A percentile compares a stretch with the other conserved stretches of the same genome.
These are phyloP conservation scores for Physaria fendleri DNA, from an alignment of 345 rosid species.

Conservation along the genomic window DNA sequence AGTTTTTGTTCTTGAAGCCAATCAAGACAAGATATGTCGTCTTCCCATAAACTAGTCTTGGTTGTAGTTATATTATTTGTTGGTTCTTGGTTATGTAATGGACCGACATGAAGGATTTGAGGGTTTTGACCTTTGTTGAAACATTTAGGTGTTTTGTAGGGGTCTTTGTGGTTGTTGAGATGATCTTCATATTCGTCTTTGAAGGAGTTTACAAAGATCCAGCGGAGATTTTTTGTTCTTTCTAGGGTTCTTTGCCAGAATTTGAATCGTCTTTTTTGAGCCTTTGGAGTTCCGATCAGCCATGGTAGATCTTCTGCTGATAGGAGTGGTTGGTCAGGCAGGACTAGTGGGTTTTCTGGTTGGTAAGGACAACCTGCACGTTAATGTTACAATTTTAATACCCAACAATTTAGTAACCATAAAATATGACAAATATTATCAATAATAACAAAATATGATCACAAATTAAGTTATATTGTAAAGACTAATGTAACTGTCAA, in stretches of 20 bases:
- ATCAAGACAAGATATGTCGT: slow-evolving; percentile 54
- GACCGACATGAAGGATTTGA: slow-evolving; percentile 40
- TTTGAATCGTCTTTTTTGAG: slow-evolving; percentile 54
- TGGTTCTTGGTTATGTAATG: slow-evolving; percentile 28
- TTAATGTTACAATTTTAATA: background rate
- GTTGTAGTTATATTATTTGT: background rate
- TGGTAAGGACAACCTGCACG: slow-evolving; percentile 44
- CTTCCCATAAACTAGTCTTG: slow-evolving; percentile 54
- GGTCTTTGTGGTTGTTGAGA: background rate
- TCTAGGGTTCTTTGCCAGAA: slow-evolving; percentile 64
- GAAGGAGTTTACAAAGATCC: slow-evolving; percentile 66
- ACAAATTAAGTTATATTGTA: background rate
- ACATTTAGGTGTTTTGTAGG: background rate
- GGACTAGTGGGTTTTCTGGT: slow-evolving; percentile 15
- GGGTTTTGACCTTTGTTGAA: slow-evolving; percentile 14
- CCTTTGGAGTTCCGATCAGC: slow-evolving; percentile 58
- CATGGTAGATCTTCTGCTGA: slow-evolving; percentile 66
- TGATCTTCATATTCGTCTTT: slow-evolving; percentile 31
- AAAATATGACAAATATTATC: background rate
- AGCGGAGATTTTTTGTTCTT: slow-evolving; percentile 41
- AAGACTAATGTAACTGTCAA: background rate
- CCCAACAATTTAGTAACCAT: background rate
- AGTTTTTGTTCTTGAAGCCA: slow-evolving; percentile 55
- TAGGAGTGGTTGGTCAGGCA: slow-evolving; percentile 39
- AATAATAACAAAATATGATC: background rate